Conservation (phyloP, 345 rosid genomes). For the Gossypium anomalum region DNA sequence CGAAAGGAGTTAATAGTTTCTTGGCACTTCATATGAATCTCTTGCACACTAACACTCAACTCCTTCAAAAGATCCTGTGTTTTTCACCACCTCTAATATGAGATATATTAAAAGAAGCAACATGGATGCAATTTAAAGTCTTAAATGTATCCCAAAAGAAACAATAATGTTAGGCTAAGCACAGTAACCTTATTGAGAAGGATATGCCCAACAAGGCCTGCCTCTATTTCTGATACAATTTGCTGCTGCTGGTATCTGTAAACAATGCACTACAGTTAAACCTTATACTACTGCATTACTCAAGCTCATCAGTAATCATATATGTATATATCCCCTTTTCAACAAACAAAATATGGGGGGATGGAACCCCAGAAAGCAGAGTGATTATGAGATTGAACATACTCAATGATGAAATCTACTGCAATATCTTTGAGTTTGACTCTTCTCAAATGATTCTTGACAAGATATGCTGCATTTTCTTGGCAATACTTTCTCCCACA, state of each 20-base stretch:
- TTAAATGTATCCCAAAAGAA: constrained; percentile 6
- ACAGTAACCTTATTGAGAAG: constrained; percentile 64
- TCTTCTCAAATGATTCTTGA: constrained; percentile 71
- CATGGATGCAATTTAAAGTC: constrained; percentile 16
- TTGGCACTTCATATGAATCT: constrained; percentile 61
- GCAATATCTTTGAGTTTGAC: constrained; percentile 74
- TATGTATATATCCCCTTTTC: neutral
- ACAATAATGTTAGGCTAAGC: constrained; percentile 18
- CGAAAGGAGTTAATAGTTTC: constrained; percentile 44
- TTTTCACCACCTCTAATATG: neutral
- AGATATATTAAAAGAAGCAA: constrained; percentile 15
- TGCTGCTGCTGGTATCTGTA: constrained; percentile 56
- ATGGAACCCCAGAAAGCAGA: neutral
- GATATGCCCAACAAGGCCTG: constrained; percentile 71
- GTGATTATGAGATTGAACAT: constrained; percentile 26
- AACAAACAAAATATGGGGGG: neutral
- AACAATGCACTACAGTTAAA: constrained; percentile 16
- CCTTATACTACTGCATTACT: neutral
- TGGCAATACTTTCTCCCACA: constrained; percentile 78
- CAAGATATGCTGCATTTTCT: constrained; percentile 64
- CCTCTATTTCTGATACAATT: constrained; percentile 40
- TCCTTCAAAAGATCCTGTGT: constrained; percentile 50
- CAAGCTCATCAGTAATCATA: neutral
- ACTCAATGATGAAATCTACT: constrained; percentile 67
- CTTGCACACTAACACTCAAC: constrained; percentile 49